Conservation (phyloP, 495 filamentous ascomycete species). For the Lophium mytilinum region DNA sequence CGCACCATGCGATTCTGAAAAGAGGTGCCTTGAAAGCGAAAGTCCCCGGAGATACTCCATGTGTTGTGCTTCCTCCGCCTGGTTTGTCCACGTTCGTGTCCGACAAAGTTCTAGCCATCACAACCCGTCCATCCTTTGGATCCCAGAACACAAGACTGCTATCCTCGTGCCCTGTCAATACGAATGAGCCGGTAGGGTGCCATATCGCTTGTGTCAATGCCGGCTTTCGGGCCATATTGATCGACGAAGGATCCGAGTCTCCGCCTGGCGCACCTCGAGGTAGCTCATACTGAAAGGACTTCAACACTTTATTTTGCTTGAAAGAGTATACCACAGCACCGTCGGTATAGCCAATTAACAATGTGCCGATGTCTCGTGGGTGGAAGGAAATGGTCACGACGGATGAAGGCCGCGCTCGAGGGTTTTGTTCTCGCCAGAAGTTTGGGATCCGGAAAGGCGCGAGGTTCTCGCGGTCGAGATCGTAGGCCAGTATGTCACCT, state of each 20-base stretch:
- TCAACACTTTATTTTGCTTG: slow-evolving; percentile 70
- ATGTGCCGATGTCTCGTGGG: slow-evolving; percentile 84
- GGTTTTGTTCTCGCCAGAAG: slow-evolving; percentile 64
- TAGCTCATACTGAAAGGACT: slow-evolving; percentile 75
- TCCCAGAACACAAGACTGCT: slow-evolving; percentile 91
- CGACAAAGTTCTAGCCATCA: slow-evolving; percentile 74
- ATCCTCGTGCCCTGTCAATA: slow-evolving; percentile 83
- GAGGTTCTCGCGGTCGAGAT: slow-evolving; percentile 71
- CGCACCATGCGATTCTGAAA: slow-evolving; percentile 77
- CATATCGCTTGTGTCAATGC: slow-evolving; percentile 71
- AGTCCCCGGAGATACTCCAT: slow-evolving; percentile 35
- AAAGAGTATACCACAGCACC: slow-evolving; percentile 87
- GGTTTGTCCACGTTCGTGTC: slow-evolving; percentile 61
- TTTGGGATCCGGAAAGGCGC: slow-evolving; percentile 75
- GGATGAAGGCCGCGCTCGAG: slow-evolving; percentile 47
- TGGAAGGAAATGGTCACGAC: slow-evolving; percentile 76
- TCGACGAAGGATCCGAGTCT: slow-evolving; percentile 49
- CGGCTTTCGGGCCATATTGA: slow-evolving; percentile 52
- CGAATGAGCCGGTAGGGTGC: slow-evolving; percentile 92
- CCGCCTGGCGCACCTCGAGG: slow-evolving; percentile 83
- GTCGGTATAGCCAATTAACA: slow-evolving; percentile 78
- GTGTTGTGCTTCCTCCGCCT: slow-evolving; percentile 38
- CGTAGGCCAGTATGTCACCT: slow-evolving; percentile 80
- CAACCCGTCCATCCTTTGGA: slow-evolving; percentile 75
- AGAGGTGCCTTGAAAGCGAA: slow-evolving; percentile 61